These are phyloP conservation scores for Phylloporus sp. DNA, from an alignment of 1,284 basidiomycete genomes.

Conservation along the genomic window DNA sequence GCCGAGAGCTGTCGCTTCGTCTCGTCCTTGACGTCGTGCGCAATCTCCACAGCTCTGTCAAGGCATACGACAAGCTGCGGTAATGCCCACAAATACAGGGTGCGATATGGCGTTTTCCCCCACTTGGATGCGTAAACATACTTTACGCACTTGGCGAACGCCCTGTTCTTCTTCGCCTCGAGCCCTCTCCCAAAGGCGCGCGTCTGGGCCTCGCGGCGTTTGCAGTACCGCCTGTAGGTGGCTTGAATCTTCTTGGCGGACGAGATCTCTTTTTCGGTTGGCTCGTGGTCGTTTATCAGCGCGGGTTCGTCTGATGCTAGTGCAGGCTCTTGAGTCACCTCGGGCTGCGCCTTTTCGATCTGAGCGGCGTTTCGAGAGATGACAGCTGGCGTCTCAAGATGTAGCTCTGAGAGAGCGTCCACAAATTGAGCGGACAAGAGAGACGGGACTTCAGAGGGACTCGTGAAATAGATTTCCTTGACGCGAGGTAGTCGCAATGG, in stretches of 20 bases:
- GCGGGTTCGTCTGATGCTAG: slow-evolving; percentile 23
- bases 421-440: slow-evolving; percentile 28
- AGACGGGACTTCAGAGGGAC: slow-evolving; percentile 28
- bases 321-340: slow-evolving; percentile 7
- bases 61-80: slow-evolving; percentile 57
- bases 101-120: slow-evolving; percentile 47
- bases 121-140: too few species aligned
- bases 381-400: slow-evolving; percentile 19
- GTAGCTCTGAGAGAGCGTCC: slow-evolving; percentile 26
- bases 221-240: slow-evolving; percentile 35
- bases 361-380: slow-evolving; percentile 16
- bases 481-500: slow-evolving; percentile 22
- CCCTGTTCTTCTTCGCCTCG: slow-evolving; percentile 34
- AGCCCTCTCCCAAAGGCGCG: slow-evolving; percentile 39
- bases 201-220: slow-evolving; percentile 27
- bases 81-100: slow-evolving; percentile 57
- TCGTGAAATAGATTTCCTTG: slow-evolving; percentile 22
- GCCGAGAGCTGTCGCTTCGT: slow-evolving; percentile 44
- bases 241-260: slow-evolving; percentile 29
- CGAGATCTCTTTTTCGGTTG: slow-evolving; percentile 27
- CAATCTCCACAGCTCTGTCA: slow-evolving; percentile 43
- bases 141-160: too few species aligned
- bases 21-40: slow-evolving; percentile 42
- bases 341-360: neutral
- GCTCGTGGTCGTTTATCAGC: slow-evolving; percentile 24